These are phyloP conservation scores for Neurospora terricola DNA, from an alignment of 495 filamentous ascomycete genomes.

Conservation along the genomic window DNA sequence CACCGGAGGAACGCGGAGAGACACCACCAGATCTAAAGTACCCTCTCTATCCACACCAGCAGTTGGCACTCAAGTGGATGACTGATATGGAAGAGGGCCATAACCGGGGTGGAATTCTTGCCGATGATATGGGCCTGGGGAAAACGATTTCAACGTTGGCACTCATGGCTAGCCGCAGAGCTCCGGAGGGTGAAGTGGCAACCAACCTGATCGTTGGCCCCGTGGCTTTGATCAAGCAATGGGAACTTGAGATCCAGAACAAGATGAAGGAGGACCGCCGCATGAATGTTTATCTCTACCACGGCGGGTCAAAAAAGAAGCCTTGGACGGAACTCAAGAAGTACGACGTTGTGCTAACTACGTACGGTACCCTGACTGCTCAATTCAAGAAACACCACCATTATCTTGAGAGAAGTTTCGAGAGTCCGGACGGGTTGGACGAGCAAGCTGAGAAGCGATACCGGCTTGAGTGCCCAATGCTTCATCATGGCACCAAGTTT, in stretches of 20 bases:
- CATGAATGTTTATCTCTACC: conserved; percentile 58
- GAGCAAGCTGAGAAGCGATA: conserved; percentile 14
- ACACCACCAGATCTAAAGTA: conserved; percentile 65
- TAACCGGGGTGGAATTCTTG: conserved; percentile 76
- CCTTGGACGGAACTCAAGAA: conserved; percentile 51
- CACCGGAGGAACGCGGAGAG: conserved; percentile 54
- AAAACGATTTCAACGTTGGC: conserved; percentile 89
- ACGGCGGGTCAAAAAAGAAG: conserved; percentile 35
- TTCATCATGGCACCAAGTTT: conserved; percentile 59
- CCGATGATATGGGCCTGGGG: conserved; percentile 91
- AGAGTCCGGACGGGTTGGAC: conserved; percentile 8
- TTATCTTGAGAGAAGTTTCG: conserved; percentile 10
- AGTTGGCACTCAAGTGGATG: conserved; percentile 75
- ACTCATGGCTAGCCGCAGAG: conserved; percentile 65
- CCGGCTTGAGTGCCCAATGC: conserved; percentile 39
- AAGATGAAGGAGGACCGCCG: conserved; percentile 52
- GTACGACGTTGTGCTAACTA: conserved; percentile 83
- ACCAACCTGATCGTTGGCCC: conserved; percentile 85
- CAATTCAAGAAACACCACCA: conserved; percentile 48
- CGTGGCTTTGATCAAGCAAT: conserved; percentile 79
- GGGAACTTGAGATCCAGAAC: conserved; percentile 71
- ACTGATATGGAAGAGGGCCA: conserved; percentile 66
- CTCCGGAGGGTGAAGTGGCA: conserved; percentile 39
- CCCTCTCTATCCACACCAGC: conserved; percentile 71
- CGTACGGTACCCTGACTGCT: conserved; percentile 67